Conservation (phyloP, 1,284 basidiomycete genomes). For the Sporisorium graminicola region DNA sequence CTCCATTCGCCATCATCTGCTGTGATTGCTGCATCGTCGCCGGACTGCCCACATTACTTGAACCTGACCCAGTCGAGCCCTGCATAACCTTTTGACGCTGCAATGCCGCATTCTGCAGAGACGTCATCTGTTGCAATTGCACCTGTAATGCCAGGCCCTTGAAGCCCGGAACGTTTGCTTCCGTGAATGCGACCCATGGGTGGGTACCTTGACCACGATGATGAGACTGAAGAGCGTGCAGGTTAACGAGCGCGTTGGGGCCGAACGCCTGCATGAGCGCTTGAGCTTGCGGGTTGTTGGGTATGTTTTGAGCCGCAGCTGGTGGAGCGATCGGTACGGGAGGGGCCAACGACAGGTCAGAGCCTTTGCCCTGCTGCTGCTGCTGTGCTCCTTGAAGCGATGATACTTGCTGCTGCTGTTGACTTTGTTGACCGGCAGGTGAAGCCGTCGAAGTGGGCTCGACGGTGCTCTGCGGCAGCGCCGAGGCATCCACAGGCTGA, state of each 20-base stretch:
- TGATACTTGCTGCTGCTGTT: conserved; percentile 5
- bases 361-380: conserved; percentile 23
- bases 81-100: conserved; percentile 38
- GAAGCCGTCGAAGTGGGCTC: conserved; percentile 2
- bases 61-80: conserved; percentile 6
- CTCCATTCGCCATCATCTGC: conserved; percentile 16
- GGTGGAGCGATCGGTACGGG: conserved; percentile 37
- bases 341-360: conserved; percentile 36
- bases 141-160: conserved; percentile 46
- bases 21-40: conserved; percentile 14
- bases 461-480: background rate
- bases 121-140: conserved; percentile 58
- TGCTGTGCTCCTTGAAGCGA: conserved; percentile 11
- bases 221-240: conserved; percentile 55
- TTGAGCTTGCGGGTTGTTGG: conserved; percentile 53
- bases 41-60: conserved; percentile 25
- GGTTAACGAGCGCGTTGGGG: conserved; percentile 54
- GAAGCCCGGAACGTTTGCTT: conserved; percentile 46
- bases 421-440: background rate
- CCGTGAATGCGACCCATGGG: conserved; percentile 56
- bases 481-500: conserved; percentile 2
- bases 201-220: conserved; percentile 51
- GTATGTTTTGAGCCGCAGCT: conserved; percentile 22
- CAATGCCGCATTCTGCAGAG: conserved; percentile 43
- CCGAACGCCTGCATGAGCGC: conserved; percentile 58